Base-by-base conservation (phyloP, 2,329 filamentous ascomycete genomes). In the Westerdykella sp. region DNA sequence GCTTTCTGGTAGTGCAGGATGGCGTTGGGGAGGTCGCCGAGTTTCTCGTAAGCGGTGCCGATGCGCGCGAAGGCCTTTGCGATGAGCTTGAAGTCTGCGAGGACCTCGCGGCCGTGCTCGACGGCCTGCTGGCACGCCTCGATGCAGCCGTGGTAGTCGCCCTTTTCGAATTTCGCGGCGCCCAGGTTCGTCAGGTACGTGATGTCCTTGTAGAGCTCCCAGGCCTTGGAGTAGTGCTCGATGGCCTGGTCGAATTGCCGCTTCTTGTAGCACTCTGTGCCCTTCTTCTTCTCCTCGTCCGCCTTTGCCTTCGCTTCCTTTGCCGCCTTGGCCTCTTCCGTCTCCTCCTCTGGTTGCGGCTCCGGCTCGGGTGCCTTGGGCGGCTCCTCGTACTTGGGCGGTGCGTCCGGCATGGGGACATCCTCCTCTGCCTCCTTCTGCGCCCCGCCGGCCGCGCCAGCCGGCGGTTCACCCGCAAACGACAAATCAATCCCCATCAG, bases 191-290 rank as follows among this genome's bases (percentile, higher is more conserved):
- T 98, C 47, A 97, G 78, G 71, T 98, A 98, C 13, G 91, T 93
- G 61, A 98, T 95, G 61, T 98, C 93, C 76, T 96, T 93, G 79
- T 87, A 77, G 32, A 86, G 70, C 46, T 95, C 90, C 93, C 93
- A 98, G 0, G 93, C 93, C 68, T 95, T 94, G 66, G 69, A 79
- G 76, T 98, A 98, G 73, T 98, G 88, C 63, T 83, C 81, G 59
- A 98, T 96, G 40, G 93, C 93, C 62, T 85, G 82, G 59, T 97
- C 93, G 55, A 98, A 96, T 65, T 96, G 83, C 56, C 88, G 84
- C 80, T 97, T 97, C 83, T 98, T 98, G 78, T 98, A 98, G 68
- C 84, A 84, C 57, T 93, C 88, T 12, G 91, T 98, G 45, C 93
- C 93, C 44, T 94, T 75, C 23, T 84, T 86, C 80, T 98, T 98